These are phyloP conservation scores for Priceomyces castillae DNA, from an alignment of 805 yeast species.

Conservation along the genomic window DNA sequence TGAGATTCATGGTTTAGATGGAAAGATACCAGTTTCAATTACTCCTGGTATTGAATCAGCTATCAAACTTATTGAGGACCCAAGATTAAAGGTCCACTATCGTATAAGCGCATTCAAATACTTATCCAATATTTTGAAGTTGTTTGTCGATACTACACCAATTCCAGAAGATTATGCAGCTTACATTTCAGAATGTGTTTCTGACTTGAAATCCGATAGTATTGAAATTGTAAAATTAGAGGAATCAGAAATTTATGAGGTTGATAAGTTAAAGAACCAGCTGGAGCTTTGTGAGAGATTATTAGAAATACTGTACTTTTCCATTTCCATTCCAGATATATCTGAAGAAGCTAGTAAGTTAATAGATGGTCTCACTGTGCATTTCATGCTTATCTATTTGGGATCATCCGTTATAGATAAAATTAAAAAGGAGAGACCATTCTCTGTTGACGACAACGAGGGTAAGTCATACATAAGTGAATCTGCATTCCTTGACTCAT, in stretches of 20 bases:
- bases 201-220: constrained; percentile 40
- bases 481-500: constrained; percentile 67
- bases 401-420: constrained; percentile 71
- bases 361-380: constrained; percentile 68
- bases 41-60: constrained; percentile 85
- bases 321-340: constrained; percentile 73
- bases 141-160: constrained; percentile 59
- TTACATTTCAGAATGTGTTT: constrained; percentile 50
- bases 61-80: constrained; percentile 67
- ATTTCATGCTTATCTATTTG: constrained; percentile 73
- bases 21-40: constrained; percentile 64
- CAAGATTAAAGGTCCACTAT: constrained; percentile 59
- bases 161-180: constrained; percentile 43
- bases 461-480: constrained; percentile 71
- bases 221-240: constrained; percentile 33
- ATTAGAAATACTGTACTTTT: constrained; percentile 67
- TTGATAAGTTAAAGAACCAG: constrained; percentile 51
- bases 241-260: constrained; percentile 46
- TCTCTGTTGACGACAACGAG: constrained; percentile 75
- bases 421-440: constrained; percentile 63
- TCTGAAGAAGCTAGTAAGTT: constrained; percentile 63
- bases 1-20: constrained; percentile 63
- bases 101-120: constrained; percentile 76
- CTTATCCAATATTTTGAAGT: constrained; percentile 59
- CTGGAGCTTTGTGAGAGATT: constrained; percentile 64